phyloP scores from a whole-genome alignment of 192 early-diverging fungal genomes.

The Mycoemilia scoparia region DNA sequence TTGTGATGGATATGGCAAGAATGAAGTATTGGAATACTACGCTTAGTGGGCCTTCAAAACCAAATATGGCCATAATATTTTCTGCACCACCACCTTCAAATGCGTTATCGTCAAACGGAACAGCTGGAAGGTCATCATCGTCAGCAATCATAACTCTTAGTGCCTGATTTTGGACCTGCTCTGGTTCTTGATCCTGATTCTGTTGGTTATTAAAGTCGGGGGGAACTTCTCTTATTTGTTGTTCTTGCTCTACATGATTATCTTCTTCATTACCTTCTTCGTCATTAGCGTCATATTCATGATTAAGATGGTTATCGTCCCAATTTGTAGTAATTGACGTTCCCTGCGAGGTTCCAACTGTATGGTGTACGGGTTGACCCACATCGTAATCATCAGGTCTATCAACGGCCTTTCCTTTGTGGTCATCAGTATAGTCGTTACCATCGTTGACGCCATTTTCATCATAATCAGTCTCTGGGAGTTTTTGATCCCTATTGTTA shows the following conservation, averaged over 20 bases:
- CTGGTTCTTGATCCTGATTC: neutral
- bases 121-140: no score
- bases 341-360: no score
- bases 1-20: constrained; percentile 55
- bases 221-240: no score
- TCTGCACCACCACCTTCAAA: constrained; percentile 44
- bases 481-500: no score
- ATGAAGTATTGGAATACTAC: constrained; percentile 64
- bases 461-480: no score
- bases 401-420: no score
- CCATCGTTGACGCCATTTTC: no score
- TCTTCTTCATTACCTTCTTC: neutral
- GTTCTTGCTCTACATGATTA: constrained; percentile 1
- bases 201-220: neutral
- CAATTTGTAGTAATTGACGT: no score
- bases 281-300: constrained; percentile 16
- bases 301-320: no score
- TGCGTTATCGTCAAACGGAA: constrained; percentile 34
- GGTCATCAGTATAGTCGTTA: no score
- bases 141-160: neutral
- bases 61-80: constrained; percentile 74
- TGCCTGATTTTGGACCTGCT: constrained; percentile 1
- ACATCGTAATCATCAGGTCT: no score
- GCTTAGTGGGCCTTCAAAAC: constrained; percentile 69
- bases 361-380: no score